Evolutionary conservation across 179 eudicot genomes (phyloP), one percentile per base, ranked within the genome.

Genomic region (Heliamphora pulchella): DNA sequence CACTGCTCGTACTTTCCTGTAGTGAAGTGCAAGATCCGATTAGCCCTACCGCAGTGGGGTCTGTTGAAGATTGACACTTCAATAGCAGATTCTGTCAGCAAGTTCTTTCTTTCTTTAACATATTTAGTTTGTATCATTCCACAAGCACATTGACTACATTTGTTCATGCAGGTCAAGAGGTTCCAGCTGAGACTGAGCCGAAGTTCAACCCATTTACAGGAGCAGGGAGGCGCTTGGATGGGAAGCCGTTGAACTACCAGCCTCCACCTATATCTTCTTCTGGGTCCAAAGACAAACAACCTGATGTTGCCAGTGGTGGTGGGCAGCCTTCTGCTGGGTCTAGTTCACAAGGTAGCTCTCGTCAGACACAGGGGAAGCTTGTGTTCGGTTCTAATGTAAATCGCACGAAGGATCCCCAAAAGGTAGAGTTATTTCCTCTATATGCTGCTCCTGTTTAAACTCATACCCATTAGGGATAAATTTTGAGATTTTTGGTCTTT

Each of bases 161-260:
- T 53, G 41, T 54, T 18, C 51, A 7, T 86, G 83, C 89, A 92
- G 96, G 80, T 81, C 89, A 88, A 80, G 96, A 89, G 80, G 80
- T 83, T 79, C 84, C 92, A 50, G 86, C 81, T 4, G 97, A 91
- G 79, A 43, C 80, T 7, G 97, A 91, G 83, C 97, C 92, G 48
- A 95, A 91, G 81, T 91, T 93, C 22, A 93, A 91, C 81, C 97
- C 98, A 54, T 95, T 95, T 78, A 88, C 89, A 44, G 97, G 98
- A 22, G 66, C 81, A 47, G 97, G 86, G 64, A 89, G 89, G 78
- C 94, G 97, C 22, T 86, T 95, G 89, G 97, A 93, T 70, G 98
- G 98, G 68, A 93, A 89, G 81, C 87, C 97, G 13, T 77, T 85
- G 58, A 91, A 82, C 64, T 80, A 79, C 0, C 84, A 79, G 83